phyloP scores from a whole-genome alignment of 2,329 filamentous ascomycete genomes.

The Curvularia verruculosa region DNA sequence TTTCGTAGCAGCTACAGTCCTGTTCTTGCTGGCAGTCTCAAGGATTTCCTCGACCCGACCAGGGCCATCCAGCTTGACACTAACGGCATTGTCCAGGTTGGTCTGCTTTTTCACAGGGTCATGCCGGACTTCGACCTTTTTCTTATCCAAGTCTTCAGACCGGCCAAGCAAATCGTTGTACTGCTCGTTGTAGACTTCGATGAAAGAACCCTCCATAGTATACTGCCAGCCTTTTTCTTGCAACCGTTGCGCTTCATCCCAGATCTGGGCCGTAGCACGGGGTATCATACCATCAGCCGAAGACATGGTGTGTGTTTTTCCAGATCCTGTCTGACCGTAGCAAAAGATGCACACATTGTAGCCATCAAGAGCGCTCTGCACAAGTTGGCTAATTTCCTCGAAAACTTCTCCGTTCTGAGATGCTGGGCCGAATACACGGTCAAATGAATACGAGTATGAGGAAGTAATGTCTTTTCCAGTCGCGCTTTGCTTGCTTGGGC shows the following conservation, averaged over 20 bases:
- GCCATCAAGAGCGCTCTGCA: constrained; percentile 93
- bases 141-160: constrained; percentile 73
- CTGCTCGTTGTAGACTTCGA: constrained; percentile 98
- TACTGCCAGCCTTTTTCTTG: constrained; percentile 94
- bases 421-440: constrained; percentile 83
- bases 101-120: constrained; percentile 83
- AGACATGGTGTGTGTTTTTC: constrained; percentile 97
- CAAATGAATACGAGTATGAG: constrained; percentile 86
- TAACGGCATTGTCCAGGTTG: constrained; percentile 78
- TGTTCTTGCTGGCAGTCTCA: constrained; percentile 79
- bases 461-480: constrained; percentile 78
- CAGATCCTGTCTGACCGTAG: constrained; percentile 95
- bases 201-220: constrained; percentile 90
- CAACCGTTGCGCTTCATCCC: constrained; percentile 80
- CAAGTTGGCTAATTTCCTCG: constrained; percentile 93
- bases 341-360: constrained; percentile 99
- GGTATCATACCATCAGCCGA: constrained; percentile 96
- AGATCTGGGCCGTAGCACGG: constrained; percentile 89
- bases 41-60: constrained; percentile 81
- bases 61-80: constrained; percentile 77
- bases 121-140: constrained; percentile 88
- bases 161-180: constrained; percentile 85
- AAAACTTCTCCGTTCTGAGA: constrained; percentile 87
- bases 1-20: constrained; percentile 94
- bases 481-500: constrained; percentile 82